phyloP scores from a whole-genome alignment of 225 moss, liverwort and hornwort species.

The Marchantia paleacea region DNA sequence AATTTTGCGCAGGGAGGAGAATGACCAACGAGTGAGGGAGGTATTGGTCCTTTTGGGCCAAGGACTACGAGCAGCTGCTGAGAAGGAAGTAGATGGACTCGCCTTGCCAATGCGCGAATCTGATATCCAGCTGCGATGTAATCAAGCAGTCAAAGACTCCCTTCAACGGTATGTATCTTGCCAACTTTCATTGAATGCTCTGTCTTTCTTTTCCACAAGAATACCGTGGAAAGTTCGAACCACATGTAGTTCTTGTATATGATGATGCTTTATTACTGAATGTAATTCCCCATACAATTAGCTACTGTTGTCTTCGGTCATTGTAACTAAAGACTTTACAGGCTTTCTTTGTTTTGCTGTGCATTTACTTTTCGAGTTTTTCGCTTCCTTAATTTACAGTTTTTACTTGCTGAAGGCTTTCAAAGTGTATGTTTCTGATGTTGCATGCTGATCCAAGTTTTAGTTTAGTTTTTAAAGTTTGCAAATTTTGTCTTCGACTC shows the following conservation, averaged over 20 bases:
- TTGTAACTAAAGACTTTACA: too few species aligned
- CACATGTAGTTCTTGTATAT: not conserved
- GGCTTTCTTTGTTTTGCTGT: too few species aligned
- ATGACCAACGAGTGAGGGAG: conserved; percentile 86
- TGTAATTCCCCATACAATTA: too few species aligned
- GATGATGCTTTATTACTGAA: not conserved
- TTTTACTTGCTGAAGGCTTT: too few species aligned
- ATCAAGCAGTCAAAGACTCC: conserved; percentile 57
- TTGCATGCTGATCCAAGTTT: too few species aligned
- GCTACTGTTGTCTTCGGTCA: too few species aligned
- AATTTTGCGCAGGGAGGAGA: conserved; percentile 59
- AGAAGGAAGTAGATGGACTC: conserved; percentile 69
- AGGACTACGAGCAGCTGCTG: conserved; percentile 66
- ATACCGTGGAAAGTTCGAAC: not conserved
- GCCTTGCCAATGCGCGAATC: conserved; percentile 74
- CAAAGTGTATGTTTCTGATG: too few species aligned
- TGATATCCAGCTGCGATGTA: conserved; percentile 75
- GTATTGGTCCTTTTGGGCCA: conserved; percentile 81
- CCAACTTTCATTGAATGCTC: not conserved
- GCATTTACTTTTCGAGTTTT: too few species aligned
- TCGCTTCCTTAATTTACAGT: too few species aligned
- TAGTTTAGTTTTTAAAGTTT: too few species aligned
- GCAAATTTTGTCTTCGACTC: too few species aligned
- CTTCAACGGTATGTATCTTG: conserved; percentile 58
- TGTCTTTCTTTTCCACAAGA: not conserved